Conservation (phyloP, 257 asterid genomes). For the Plantago ovata region DNA sequence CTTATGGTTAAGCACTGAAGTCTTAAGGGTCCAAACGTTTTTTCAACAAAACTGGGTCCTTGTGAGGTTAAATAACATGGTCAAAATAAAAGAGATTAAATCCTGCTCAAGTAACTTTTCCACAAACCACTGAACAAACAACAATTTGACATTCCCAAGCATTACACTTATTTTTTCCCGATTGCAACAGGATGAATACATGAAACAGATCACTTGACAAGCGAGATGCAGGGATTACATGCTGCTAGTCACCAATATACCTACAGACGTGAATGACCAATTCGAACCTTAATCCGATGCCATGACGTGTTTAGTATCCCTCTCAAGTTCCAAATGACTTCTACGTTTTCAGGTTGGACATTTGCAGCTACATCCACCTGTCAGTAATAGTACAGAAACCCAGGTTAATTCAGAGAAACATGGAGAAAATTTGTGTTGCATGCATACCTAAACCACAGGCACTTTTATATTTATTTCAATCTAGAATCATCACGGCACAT, state of each 20-base stretch:
- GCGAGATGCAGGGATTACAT: too few relatives aligned
- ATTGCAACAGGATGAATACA: too few relatives aligned
- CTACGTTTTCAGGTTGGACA: slow-evolving; percentile 87
- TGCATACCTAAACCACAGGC: not conserved
- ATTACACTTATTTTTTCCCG: too few relatives aligned
- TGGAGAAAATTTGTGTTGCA: not conserved
- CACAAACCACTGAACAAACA: too few relatives aligned
- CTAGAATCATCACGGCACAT: slow-evolving; percentile 13
- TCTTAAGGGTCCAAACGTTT: too few relatives aligned
- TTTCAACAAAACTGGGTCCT: too few relatives aligned
- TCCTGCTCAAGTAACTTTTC: too few relatives aligned
- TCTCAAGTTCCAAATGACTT: slow-evolving; percentile 86
- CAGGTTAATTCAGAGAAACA: not conserved
- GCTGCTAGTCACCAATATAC: slow-evolving; percentile 6
- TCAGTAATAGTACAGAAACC: slow-evolving; percentile 12
- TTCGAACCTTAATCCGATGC: slow-evolving; percentile 78
- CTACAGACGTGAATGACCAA: slow-evolving; percentile 78
- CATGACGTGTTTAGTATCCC: slow-evolving; percentile 93
- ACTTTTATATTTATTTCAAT: not conserved
- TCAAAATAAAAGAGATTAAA: too few relatives aligned
- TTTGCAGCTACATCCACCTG: slow-evolving; percentile 89
- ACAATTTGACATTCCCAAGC: too few relatives aligned
- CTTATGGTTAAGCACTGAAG: too few relatives aligned
- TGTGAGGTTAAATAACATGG: too few relatives aligned
- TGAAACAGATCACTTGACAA: too few relatives aligned